Base-by-base conservation (phyloP, 495 filamentous ascomycete genomes). In the Neurospora sublineolata region DNA sequence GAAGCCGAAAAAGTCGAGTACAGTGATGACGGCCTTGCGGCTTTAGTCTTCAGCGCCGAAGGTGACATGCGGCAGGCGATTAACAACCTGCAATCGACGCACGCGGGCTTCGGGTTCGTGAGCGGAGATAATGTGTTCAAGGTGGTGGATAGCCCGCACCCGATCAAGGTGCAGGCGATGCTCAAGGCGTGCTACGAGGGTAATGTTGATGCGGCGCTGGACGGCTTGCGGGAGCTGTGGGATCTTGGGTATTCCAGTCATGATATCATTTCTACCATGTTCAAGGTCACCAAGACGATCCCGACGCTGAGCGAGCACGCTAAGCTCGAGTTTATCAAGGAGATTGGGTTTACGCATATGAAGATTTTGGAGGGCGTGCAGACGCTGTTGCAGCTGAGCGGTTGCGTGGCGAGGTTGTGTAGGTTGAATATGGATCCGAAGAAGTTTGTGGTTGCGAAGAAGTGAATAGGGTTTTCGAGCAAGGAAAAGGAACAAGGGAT, bases 341-440 rank as follows among this genome's bases (percentile, higher is more conserved):
- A 97, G 82, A 98, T 99, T 80, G 95, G 95, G 18, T 99, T 99
- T 80, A 97, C 96, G 18, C 95, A 99, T 77, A 99, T 99, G 95
- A 92, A 96, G 75, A 94, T 99, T 69, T 83, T 98, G 46, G 95
- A 99, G 74, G 95, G 95, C 30, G 93, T 99, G 68, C 94, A 97
- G 83, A 97, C 94, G 3, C 83, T 97, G 52, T 87, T 98, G 70
- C 95, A 99, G 78, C 84, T 99, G 42, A 94, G 91, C 77, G 95
- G 95, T 30, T 97, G 94, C 77, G 86, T 98, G 64, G 92, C 93
- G 10, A 89, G 93, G 73, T 85, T 99, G 69, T 93, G 92, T 78
- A 96, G 90, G 85, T 88, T 97, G 77, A 97, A 97, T 79, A 97
- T 98, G 94, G 91, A 94, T 76, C 91, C 92, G 18, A 88, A 91